Base-by-base conservation (phyloP, 2,329 filamentous ascomycete species). In the Penicillium vulpinum region DNA sequence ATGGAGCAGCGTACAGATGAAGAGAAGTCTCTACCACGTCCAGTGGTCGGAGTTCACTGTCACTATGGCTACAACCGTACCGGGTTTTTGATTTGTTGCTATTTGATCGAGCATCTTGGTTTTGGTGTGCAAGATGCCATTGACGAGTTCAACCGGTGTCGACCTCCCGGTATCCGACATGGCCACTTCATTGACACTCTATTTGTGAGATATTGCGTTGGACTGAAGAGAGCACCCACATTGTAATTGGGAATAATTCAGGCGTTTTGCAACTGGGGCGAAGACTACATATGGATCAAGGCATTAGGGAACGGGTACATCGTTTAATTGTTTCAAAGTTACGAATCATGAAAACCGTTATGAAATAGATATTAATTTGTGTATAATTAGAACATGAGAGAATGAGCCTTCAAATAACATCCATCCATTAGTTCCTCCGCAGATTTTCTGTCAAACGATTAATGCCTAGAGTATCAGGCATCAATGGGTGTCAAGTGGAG, bases 11-110 rank as follows among this genome's bases (percentile, higher is more conserved):
- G 79, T 1, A 50, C 52, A 1, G 45, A 51, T 2, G 75, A 78
- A n/a, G 73, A 75, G 21, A 77, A 53, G 10, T 67, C 36, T 53
- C 62, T 15, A 13, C 66, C 63, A 21, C 72, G 71, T n/a, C 76
- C 76, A 15, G 67, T 88, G 46, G 84, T 96, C 50, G 92, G 88
- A 2, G 91, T 96, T 0, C 93, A 97, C 72, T 97, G 93, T 68
- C 93, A 97, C 69, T 97, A 97, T 66, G 93, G 93, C 0, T 97
- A 95, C 77, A 97, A 97, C 72, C 85, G 92, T 22, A 97, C 93
- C 0, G 93, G 93, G 0, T 96, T 93, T 72, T 90, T 97, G 70
- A 85, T 97, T 49, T 88, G 91, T 31, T 91, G 88, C 68, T 97
- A 97, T 70, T 79, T 97, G n/a, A 88, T 97, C 15, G 92, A 97